Conservation (phyloP, 2,329 filamentous ascomycete species). For the Neofusicoccum sp. region DNA sequence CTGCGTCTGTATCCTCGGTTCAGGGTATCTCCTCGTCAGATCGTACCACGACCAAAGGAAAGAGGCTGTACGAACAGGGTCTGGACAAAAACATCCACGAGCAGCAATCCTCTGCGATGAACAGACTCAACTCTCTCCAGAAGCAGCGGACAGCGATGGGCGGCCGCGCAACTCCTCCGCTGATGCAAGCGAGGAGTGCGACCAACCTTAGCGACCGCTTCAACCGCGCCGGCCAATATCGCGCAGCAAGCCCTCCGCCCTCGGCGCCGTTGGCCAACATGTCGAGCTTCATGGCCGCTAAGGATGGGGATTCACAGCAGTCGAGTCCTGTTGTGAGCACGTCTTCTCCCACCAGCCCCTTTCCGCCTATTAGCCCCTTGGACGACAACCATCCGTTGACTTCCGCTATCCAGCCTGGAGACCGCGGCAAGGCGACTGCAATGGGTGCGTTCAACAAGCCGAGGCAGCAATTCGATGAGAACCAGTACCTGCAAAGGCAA, state of each 20-base stretch:
- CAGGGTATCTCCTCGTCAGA: constrained; percentile 54
- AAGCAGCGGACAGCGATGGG: constrained; percentile 48
- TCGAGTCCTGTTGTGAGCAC: constrained; percentile 39
- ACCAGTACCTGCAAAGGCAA: constrained; percentile 78
- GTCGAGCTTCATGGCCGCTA: constrained; percentile 19
- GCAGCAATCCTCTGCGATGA: constrained; percentile 72
- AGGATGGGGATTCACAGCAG: constrained; percentile 33
- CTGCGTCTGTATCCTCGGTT: neutral
- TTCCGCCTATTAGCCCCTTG: constrained; percentile 65
- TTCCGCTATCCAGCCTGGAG: constrained; percentile 67
- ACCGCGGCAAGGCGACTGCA: constrained; percentile 78
- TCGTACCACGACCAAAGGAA: constrained; percentile 66
- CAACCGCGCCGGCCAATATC: constrained; percentile 39
- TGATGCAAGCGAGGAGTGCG: constrained; percentile 45
- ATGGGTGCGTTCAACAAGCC: constrained; percentile 72
- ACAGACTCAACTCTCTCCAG: constrained; percentile 75
- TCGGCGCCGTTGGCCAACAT: constrained; percentile 19
- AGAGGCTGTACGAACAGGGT: constrained; percentile 79
- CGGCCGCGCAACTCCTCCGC: constrained; percentile 52
- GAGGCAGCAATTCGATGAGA: constrained; percentile 74
- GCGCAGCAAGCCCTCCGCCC: constrained; percentile 48
- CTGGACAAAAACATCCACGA: constrained; percentile 77
- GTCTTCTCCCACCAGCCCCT: constrained; percentile 34
- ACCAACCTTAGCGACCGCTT: constrained; percentile 50
- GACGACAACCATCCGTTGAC: constrained; percentile 64